Evolutionary conservation across 2,329 filamentous ascomycete genomes (phyloP), one percentile per base, ranked within the genome.

Genomic region (Colletotrichum cordylinicola): DNA sequence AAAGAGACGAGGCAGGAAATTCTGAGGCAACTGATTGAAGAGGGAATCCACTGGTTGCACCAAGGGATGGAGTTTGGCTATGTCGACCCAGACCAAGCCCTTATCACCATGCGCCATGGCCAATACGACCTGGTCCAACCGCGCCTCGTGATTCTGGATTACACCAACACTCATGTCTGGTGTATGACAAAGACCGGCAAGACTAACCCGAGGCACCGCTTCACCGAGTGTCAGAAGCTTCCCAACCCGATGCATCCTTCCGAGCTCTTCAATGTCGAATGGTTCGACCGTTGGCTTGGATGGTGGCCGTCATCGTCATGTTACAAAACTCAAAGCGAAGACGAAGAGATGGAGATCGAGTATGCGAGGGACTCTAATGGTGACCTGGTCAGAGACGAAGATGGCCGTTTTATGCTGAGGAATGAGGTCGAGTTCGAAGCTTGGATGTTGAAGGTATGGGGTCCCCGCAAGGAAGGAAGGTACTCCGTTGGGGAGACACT

Each of bases 341-440:
- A 48, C 39, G 5, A 48, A 1, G 39, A 48, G 9, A 48, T 12
- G 39, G 39, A 48, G 5, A 0, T 48, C 1, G 39, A 48, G 39
- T 48, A 7, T 7, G 39, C 39, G 39, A 7, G 39, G 5, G 9
- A 48, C 2, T 48, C 39, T 1, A 21, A 48, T 1, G 18, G 39
- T n/a, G 39, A 48, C 6, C 18, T 48, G 2, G 39, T 48, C 5
- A 48, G n/a, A 1, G 39, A 48, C 39, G 39, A 48, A 1, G 4
- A 10, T 48, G 39, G 18, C 3, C 39, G 9, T 1, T 48, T n/a
- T 12, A 9, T 48, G 39, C 1, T 1, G 1, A 48, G 5, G 3
- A 48, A 48, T 3, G 39, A 48, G 3, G 39, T 48, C 39, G 39
- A 48, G 39, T 48, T 48, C 4, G 39, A 48, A 2, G 5, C 12